phyloP scores from a whole-genome alignment of 371 early-diverging fungal species.

The Mucor mucedo region DNA sequence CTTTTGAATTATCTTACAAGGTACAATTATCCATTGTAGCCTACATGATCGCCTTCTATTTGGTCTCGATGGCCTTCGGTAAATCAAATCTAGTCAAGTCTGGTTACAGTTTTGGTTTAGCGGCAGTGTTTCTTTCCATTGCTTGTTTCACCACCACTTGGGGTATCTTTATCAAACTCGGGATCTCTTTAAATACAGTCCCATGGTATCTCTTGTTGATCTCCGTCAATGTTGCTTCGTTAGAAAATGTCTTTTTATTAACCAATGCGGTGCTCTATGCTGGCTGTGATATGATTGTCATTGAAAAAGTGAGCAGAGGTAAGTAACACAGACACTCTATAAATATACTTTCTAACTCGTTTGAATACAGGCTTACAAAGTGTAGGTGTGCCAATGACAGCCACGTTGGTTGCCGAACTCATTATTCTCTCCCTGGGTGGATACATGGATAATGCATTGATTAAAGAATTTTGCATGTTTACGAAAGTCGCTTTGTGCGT shows the following conservation, averaged over 20 bases:
- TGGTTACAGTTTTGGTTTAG: conserved; percentile 72
- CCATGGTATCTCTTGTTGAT: conserved; percentile 71
- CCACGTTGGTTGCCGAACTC: conserved; percentile 61
- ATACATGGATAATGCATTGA: conserved; percentile 57
- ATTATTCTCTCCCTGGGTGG: conserved; percentile 59
- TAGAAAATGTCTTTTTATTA: conserved; percentile 74
- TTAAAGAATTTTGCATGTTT: conserved; percentile 77
- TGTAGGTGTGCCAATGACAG: conserved; percentile 70
- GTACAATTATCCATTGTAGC: conserved; percentile 27
- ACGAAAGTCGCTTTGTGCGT: conserved; percentile 68
- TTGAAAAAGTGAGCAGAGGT: conserved; percentile 70
- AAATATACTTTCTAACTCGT: no score
- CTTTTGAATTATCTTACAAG: conserved; percentile 30
- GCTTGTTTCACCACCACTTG: conserved; percentile 41
- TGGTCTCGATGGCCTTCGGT: conserved; percentile 68
- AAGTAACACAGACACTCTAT: not conserved
- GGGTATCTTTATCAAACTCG: conserved; percentile 33
- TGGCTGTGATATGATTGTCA: conserved; percentile 70
- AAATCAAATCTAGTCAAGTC: conserved; percentile 74
- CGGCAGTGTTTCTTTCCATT: conserved; percentile 54
- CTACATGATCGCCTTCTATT: conserved; percentile 51
- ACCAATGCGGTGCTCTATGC: conserved; percentile 73
- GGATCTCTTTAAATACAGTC: conserved; percentile 28
- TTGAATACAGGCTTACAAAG: conserved; percentile 52
- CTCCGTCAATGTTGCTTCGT: conserved; percentile 70